A percentile compares a stretch with the other conserved stretches of the same genome.
Conservation (phyloP, 1,284 basidiomycete species). For the Leccinum griseonigrum region DNA sequence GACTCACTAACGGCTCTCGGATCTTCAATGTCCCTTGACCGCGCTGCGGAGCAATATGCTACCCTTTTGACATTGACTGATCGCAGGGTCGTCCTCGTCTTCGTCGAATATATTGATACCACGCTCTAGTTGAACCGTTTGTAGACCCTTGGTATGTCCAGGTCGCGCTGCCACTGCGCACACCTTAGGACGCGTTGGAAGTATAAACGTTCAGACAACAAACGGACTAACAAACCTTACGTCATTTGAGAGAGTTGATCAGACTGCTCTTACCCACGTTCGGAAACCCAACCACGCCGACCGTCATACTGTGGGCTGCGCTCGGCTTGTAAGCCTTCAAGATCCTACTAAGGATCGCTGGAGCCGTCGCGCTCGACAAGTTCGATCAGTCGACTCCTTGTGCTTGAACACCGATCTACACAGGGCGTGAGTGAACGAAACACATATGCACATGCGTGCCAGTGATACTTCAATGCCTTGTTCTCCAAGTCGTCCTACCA, state of each 20-base stretch:
- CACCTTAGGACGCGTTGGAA: constrained; percentile 49
- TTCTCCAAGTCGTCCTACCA: constrained; percentile 99
- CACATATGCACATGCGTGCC: neutral
- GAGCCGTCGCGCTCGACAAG: constrained; percentile 75
- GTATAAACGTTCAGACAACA: constrained; percentile 26
- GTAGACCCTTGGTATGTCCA: constrained; percentile 92
- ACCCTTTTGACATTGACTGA: constrained; percentile 53
- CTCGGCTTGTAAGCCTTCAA: constrained; percentile 90
- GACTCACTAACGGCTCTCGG: constrained; percentile 81
- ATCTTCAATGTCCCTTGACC: constrained; percentile 87
- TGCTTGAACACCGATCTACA: constrained; percentile 85
- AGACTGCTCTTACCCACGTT: constrained; percentile 97
- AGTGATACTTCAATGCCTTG: constrained; percentile 63
- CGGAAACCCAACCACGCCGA: constrained; percentile 95
- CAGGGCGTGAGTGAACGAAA: constrained; percentile 2
- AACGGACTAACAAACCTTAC: constrained; percentile 56
- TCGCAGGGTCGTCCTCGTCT: constrained; percentile 48
- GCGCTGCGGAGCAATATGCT: constrained; percentile 87
- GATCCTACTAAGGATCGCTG: constrained; percentile 80
- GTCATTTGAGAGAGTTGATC: constrained; percentile 93
- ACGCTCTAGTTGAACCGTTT: constrained; percentile 91
- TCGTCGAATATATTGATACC: constrained; percentile 89
- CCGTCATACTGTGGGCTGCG: constrained; percentile 69
- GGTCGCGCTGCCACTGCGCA: constrained; percentile 95
- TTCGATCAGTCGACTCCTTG: constrained; percentile 84